Evolutionary conservation across 1,284 basidiomycete genomes (phyloP), one percentile per base, ranked within the genome.

Genomic region (Chalciporus sp.): DNA sequence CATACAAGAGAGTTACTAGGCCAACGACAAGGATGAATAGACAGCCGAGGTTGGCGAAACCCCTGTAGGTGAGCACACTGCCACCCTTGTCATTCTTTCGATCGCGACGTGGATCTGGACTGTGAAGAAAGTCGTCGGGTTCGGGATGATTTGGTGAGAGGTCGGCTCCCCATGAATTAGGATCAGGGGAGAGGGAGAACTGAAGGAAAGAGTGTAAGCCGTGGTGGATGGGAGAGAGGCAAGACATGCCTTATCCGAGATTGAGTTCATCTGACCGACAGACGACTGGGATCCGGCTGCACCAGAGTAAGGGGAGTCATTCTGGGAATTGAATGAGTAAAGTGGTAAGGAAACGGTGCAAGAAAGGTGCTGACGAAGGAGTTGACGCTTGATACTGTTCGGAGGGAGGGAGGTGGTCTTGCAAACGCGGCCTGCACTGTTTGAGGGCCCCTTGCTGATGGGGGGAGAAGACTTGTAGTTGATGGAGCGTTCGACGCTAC

Each of bases 1-100:
- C 85, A 53, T 67, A 90, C 88, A 95, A 95, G 26, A 95, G 79
- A 20, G 81, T 75, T 46, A 92, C 63, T 19, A 94, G 75, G 10
- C 80, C 82, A 4, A 80, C 49, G 41, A 77, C 74, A 7, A 94
- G 79, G 27, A 94, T 47, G 19, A 84, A 60, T 12, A 94, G 74
- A 69, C 90, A 93, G 11, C 92, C 92, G 4, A 94, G 73, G 70
- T 94, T 94, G 45, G 80, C 72, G 7, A 92, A 59, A 20, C 92
- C 91, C 66, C 92, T 80, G 45, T 70, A 67, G 10, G 91, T 92
- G 64, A 92, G 84, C 40, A 92, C 76, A 47, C 76, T 78, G 5
- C 86, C 83, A 37, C 83, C 81, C 49, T 72, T 70, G 66, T 90
- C 88, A 47, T 74, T 71, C 56, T 79, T 83, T 55, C 80, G 71